phyloP scores from a whole-genome alignment of 495 filamentous ascomycete species.

The Sporormia fimetaria region DNA sequence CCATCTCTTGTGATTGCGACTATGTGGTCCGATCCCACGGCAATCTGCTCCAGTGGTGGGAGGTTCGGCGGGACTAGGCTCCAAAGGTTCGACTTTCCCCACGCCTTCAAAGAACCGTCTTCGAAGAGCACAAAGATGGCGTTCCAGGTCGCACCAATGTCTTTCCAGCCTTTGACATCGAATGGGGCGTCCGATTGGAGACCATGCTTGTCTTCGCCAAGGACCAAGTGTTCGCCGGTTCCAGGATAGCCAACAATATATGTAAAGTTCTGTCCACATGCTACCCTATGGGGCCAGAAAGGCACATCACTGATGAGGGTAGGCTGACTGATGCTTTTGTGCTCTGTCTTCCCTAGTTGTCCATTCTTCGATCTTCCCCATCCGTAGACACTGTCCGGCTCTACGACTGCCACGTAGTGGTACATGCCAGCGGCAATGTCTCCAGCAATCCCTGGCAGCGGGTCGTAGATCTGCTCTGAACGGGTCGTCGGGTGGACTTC shows the following conservation, averaged over 20 bases:
- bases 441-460: too few relatives aligned
- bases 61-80: constrained; percentile 57
- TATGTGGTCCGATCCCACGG: constrained; percentile 79
- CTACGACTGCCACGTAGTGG: constrained; percentile 62
- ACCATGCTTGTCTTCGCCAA: constrained; percentile 62
- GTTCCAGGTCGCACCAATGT: constrained; percentile 69
- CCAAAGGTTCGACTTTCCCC: constrained; percentile 74
- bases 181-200: constrained; percentile 38
- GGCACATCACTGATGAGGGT: constrained; percentile 43
- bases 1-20: constrained; percentile 50
- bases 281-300: constrained; percentile 48
- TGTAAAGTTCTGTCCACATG: constrained; percentile 77
- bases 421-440: constrained; percentile 60
- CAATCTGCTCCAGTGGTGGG: constrained; percentile 44
- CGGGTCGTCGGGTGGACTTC: too few relatives aligned
- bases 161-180: constrained; percentile 38
- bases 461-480: too few relatives aligned
- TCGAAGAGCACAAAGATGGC: constrained; percentile 56
- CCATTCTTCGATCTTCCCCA: constrained; percentile 83
- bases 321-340: constrained; percentile 44
- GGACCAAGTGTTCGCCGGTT: constrained; percentile 45
- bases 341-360: constrained; percentile 49
- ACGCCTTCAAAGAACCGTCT: constrained; percentile 46
- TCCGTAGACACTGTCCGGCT: constrained; percentile 67
- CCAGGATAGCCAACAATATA: constrained; percentile 47